These are phyloP conservation scores for Puccinia coronata DNA, from an alignment of 1,284 basidiomycete genomes.

Conservation along the genomic window DNA sequence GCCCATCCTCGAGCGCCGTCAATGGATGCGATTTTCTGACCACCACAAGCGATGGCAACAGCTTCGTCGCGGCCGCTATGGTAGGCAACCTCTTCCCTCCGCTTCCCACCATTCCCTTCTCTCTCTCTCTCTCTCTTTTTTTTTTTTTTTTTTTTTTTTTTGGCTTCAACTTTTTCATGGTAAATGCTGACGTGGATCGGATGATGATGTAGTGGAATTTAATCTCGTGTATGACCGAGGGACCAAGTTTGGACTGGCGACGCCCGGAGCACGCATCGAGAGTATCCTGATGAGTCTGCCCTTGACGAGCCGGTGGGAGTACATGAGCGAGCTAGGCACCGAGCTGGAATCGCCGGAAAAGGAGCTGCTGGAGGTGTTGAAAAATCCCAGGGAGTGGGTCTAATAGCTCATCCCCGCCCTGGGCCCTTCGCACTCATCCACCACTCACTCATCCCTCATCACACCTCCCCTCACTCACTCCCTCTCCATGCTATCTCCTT, in stretches of 20 bases:
- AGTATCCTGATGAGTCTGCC: slow-evolving; percentile 72
- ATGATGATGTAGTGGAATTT: slow-evolving; percentile 83
- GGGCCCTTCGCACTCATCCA: no score
- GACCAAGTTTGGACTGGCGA: slow-evolving; percentile 76
- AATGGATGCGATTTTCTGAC: slow-evolving; percentile 66
- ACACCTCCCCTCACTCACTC: no score
- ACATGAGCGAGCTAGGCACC: slow-evolving; percentile 68
- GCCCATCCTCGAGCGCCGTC: slow-evolving; percentile 72
- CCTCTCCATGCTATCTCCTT: no score
- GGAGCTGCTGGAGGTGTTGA: slow-evolving; percentile 71
- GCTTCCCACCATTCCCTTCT: background rate
- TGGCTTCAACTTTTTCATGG: no score
- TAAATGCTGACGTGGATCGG: no score
- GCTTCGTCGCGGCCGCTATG: slow-evolving; percentile 65
- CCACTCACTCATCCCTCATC: no score
- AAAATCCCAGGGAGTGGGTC: slow-evolving; percentile 72
- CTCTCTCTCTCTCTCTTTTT: slow-evolving; percentile 61
- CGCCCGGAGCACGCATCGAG: slow-evolving; percentile 87
- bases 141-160: background rate
- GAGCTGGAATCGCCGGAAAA: slow-evolving; percentile 70
- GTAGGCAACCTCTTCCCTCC: slow-evolving; percentile 58
- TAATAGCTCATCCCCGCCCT: slow-evolving; percentile 51
- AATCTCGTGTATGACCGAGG: slow-evolving; percentile 80
- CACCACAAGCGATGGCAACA: slow-evolving; percentile 81
- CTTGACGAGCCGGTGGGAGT: slow-evolving; percentile 89